Conservation (phyloP, 2,329 filamentous ascomycete species). For the Aotearoamyces nothofagi region DNA sequence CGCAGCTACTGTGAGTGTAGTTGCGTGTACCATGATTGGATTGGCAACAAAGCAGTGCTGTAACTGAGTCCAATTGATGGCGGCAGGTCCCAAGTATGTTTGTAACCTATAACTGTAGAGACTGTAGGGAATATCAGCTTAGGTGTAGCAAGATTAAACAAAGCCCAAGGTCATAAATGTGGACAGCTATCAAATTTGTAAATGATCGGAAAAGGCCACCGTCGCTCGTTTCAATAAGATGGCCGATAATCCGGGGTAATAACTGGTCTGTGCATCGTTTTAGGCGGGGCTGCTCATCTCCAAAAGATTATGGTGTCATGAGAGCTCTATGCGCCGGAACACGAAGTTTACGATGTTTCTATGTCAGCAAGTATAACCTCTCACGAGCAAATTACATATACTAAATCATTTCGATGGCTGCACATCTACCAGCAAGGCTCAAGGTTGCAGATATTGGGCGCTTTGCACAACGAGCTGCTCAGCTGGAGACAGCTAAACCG, state of each 20-base stretch:
- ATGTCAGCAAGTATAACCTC: too few species aligned
- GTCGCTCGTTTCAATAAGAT: conserved; percentile 4
- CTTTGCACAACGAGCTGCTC: conserved; percentile 68
- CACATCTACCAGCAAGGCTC: conserved; percentile 53
- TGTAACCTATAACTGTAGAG: conserved; percentile 4
- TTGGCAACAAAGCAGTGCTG: neutral
- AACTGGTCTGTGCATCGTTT: too few species aligned
- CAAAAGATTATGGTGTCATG: too few species aligned
- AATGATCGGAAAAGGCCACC: conserved; percentile 14
- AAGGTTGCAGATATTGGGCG: conserved; percentile 70
- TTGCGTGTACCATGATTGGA: conserved; percentile 34
- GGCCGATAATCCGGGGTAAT: conserved; percentile 11
- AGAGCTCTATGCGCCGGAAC: too few species aligned
- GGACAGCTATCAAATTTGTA: too few species aligned
- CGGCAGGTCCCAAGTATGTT: conserved; percentile 1
- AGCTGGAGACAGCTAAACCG: conserved; percentile 74
- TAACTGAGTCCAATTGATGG: neutral
- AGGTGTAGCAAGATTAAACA: neutral
- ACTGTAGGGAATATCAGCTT: conserved; percentile 11
- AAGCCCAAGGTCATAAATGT: too few species aligned
- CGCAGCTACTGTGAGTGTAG: conserved; percentile 36
- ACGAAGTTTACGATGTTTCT: too few species aligned
- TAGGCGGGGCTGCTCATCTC: too few species aligned
- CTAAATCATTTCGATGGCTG: too few species aligned
- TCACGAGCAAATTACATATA: too few species aligned